Evolutionary conservation across 2,329 filamentous ascomycete species (phyloP), one percentile per base, ranked within the genome.

Genomic region (Lasiodiplodia gonubiensis): DNA sequence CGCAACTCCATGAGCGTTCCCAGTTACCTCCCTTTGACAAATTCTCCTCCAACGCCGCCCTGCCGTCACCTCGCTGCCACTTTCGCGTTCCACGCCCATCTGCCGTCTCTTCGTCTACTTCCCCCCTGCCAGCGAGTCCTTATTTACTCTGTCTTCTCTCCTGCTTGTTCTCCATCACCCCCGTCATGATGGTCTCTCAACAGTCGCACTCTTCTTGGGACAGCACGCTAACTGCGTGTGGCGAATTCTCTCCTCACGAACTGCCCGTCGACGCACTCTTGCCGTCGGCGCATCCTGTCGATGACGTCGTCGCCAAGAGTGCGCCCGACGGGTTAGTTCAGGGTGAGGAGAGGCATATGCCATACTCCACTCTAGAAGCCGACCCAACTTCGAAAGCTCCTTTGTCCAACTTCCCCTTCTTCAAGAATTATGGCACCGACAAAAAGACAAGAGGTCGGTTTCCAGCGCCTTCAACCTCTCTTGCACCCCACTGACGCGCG

Each of bases 371-470:
- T 25, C 6, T 48, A 53, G 66, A 59, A 57, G 60, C 39, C 46
- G 67, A 68, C 16, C 35, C 48, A 39, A 30, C 25, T 18, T 6
- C 27, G 2, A 54, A 64, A 35, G 42, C 18, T 5, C 67, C 67
- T 11, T 21, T 68, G 10, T 27, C 67, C 18, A 57, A 57, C 46
- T 68, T 68, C 27, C 67, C 67, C 4, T 68, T 68, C 63, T 70
- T 70, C 57, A 68, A 70, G 30, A 64, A 63, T 6, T 61, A 67
- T 49, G 52, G 66, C 39, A 64, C 16, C 10, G 66, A 68, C 25
- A 68, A 70, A 21, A 70, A 48, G 57, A 70, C 68, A 6, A 51
- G 68, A 69, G 69, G 69, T 70, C 57, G 46, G 69, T 52, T 35
- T 5, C 7, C 25, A 16, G n/a, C n/a, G 1, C 2, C 14, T 23